Conservation (phyloP, 2,329 filamentous ascomycete genomes). For the Epichloe coenophiala region DNA sequence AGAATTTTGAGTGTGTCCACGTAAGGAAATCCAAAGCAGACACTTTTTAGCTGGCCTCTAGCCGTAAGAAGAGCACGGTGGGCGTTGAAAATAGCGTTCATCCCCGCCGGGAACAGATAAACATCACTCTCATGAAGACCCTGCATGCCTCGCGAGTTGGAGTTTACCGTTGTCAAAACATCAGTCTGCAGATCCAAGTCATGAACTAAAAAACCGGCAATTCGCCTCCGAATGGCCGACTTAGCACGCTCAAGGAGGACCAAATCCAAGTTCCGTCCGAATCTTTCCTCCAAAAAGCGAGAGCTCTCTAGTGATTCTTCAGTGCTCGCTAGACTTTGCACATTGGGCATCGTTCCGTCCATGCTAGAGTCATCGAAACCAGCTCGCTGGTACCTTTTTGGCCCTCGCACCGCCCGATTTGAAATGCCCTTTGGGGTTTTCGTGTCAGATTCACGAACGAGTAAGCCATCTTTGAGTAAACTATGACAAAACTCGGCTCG, state of each 20-base stretch:
- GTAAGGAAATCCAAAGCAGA: slow-evolving; percentile 95
- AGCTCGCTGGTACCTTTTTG: slow-evolving; percentile 59
- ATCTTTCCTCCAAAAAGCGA: slow-evolving; percentile 84
- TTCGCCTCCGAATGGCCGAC: slow-evolving; percentile 71
- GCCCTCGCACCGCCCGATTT: slow-evolving; percentile 48
- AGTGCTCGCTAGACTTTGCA: slow-evolving; percentile 8
- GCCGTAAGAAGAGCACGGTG: slow-evolving; percentile 60
- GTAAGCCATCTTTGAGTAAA: slow-evolving; percentile 55
- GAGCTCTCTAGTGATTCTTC: slow-evolving; percentile 50
- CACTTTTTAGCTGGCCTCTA: slow-evolving; percentile 55
- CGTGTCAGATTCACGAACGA: slow-evolving; percentile 21
- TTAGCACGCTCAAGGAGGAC: slow-evolving; percentile 71
- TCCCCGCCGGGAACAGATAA: slow-evolving; percentile 76
- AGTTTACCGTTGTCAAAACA: slow-evolving; percentile 10
- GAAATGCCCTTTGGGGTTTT: slow-evolving; percentile 14
- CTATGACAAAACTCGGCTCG: slow-evolving; percentile 79
- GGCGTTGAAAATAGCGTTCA: slow-evolving; percentile 88
- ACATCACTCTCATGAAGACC: slow-evolving; percentile 75
- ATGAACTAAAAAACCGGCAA: slow-evolving; percentile 70
- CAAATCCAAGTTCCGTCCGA: slow-evolving; percentile 78
- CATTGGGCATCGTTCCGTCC: slow-evolving; percentile 8
- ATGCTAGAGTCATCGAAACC: slow-evolving; percentile 17
- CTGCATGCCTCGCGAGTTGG: slow-evolving; percentile 41
- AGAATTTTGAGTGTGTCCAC: slow-evolving; percentile 93
- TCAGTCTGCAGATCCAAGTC: slow-evolving; percentile 41